phyloP scores from a whole-genome alignment of 805 yeast genomes.

The Myxozyma neglecta region DNA sequence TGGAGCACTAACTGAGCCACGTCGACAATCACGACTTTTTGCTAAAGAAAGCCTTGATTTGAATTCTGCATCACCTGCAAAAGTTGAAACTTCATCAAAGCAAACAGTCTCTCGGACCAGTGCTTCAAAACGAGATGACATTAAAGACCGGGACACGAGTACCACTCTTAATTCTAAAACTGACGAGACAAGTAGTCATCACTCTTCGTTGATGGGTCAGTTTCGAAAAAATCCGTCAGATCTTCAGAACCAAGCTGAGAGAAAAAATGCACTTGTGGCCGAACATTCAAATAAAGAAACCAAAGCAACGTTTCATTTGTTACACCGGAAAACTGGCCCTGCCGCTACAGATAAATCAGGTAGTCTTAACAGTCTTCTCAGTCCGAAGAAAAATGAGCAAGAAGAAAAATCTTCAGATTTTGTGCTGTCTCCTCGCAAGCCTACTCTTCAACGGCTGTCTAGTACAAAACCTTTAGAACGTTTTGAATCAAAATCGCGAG shows the following conservation, averaged over 20 bases:
- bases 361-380: background rate
- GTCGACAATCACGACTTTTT: conserved; percentile 10
- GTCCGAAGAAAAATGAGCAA: background rate
- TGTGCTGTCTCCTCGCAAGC: too few relatives aligned
- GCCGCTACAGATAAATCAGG: background rate
- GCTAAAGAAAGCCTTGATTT: background rate
- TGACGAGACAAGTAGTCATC: background rate
- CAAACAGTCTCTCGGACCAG: conserved; percentile 15
- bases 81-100: conserved; percentile 7
- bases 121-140: background rate
- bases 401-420: background rate
- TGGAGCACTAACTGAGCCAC: conserved; percentile 21
- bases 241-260: background rate
- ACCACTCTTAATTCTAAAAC: background rate
- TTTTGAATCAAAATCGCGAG: background rate
- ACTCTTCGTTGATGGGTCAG: background rate
- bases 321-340: background rate
- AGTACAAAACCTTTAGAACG: too few relatives aligned
- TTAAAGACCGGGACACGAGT: background rate
- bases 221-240: background rate
- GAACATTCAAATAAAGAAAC: background rate
- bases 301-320: background rate
- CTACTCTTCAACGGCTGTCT: too few relatives aligned
- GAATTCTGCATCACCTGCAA: conserved; percentile 17
- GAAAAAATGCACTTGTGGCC: background rate